Base-by-base conservation (phyloP, 768 basidiomycete genomes). In the Trametes elegans region DNA sequence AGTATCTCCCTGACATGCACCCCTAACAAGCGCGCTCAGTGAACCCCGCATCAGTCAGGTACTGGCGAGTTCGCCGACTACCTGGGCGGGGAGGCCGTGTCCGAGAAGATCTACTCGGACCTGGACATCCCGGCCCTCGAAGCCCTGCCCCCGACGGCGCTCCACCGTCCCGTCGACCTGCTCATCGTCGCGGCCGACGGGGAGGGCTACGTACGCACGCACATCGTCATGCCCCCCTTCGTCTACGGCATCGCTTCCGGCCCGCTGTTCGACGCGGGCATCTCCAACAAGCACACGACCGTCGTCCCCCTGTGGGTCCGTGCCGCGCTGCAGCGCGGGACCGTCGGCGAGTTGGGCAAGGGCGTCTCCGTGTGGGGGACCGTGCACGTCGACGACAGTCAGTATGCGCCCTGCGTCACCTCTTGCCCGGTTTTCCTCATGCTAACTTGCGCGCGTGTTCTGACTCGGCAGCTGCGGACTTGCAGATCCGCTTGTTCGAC, bases 231-330 rank as follows among this genome's bases (percentile, higher is more conserved):
- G 11, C 81, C 82, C 3, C 66, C 75, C 7, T 79, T 79, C 0
- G 80, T 90, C 19, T 88, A 78, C 55, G 85, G 81, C 32, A 65
- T 80, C 27, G 78, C 80, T 82, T 19, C 84, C 75, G 58, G 82
- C 78, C 38, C 69, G 76, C 40, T 87, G 24, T 76, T 78, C 28
- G 74, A 80, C 27, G 63, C 69, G 6, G 81, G 77, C 11, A 71
- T 87, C 28, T 74, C 79, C 40, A 81, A 85, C 56, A 63, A 69
- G 2, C 70, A 74, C 41, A 84, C 83, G 0, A 64, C 71, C 7
- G 78, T 79, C 52, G 74, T 86, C 18, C 81, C 80, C 3, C 21
- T 38, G 0, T 64, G 80, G 3, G 74, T 84, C 34, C 66, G 67
- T 9, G 74, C 75, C 0, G 64, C 74, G n/a, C 59, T 83, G 34